phyloP scores from a whole-genome alignment of 164 flowering plant genomes.

The Dillenia suffruticosa region DNA sequence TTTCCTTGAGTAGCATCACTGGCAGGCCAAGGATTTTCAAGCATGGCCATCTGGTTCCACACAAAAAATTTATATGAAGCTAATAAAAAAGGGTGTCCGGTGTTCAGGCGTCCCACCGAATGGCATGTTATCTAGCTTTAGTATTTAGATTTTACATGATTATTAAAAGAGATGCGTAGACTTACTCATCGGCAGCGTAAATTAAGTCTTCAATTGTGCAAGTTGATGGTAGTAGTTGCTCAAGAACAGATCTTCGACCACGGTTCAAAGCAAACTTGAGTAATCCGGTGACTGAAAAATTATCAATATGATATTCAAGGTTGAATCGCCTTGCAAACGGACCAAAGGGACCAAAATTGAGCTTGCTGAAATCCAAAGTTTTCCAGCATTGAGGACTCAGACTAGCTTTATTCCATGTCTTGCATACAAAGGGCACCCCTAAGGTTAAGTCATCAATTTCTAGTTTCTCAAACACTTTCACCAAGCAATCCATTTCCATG shows the following conservation, averaged over 20 bases:
- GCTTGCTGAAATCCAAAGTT: background rate
- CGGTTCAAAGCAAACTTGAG: background rate
- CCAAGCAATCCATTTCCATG: conserved; percentile 1
- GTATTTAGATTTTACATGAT: too few relatives aligned
- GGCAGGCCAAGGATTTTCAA: conserved; percentile 1
- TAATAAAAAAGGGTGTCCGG: background rate
- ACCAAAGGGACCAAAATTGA: background rate
- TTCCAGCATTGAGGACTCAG: background rate
- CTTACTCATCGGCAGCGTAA: background rate
- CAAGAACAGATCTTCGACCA: background rate
- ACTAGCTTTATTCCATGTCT: background rate
- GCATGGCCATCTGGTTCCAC: conserved; percentile 3
- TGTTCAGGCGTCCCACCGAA: too few relatives aligned
- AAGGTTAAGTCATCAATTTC: background rate
- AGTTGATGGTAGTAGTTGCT: background rate
- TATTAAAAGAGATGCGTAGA: too few relatives aligned
- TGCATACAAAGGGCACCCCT: background rate
- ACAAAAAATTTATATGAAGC: background rate
- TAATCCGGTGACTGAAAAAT: background rate
- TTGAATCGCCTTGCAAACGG: background rate
- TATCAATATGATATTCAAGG: too few relatives aligned
- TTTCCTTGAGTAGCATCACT: background rate
- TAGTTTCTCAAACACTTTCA: background rate
- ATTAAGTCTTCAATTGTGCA: background rate
- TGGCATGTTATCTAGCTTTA: too few relatives aligned